phyloP scores from a whole-genome alignment of 139 green algal genomes.

The Closterium sp. region DNA sequence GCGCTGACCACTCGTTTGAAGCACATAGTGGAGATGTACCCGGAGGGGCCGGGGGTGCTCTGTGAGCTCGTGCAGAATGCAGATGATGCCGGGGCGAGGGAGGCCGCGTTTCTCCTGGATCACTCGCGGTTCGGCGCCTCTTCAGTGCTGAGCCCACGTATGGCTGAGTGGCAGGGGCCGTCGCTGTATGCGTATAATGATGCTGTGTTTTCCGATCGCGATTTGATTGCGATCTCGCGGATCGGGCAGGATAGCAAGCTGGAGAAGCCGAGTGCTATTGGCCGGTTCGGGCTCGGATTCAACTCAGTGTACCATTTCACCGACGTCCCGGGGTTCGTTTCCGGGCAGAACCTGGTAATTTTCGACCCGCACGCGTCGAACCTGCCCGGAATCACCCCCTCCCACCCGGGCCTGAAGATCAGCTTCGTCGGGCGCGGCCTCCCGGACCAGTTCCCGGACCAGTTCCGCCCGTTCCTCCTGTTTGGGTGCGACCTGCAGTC shows the following conservation, averaged over 20 bases:
- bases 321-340: constrained; percentile 74
- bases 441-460: constrained; percentile 71
- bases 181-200: constrained; percentile 73
- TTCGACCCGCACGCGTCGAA: constrained; percentile 77
- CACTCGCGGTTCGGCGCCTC: constrained; percentile 45
- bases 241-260: constrained; percentile 81
- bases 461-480: constrained; percentile 64
- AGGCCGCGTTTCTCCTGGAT: constrained; percentile 67
- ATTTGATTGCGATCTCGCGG: constrained; percentile 66
- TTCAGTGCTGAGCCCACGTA: constrained; percentile 58
- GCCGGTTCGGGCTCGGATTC: constrained; percentile 68
- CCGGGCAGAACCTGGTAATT: constrained; percentile 69
- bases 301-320: constrained; percentile 76
- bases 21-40: constrained; percentile 80
- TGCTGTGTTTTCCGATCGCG: constrained; percentile 63
- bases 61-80: constrained; percentile 82
- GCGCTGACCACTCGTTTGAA: constrained; percentile 74
- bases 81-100: constrained; percentile 70
- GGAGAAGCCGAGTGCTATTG: constrained; percentile 60
- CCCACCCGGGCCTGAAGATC: constrained; percentile 63
- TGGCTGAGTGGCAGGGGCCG: constrained; percentile 67
- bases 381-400: constrained; percentile 54
- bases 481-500: constrained; percentile 67
- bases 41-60: constrained; percentile 71
- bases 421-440: constrained; percentile 62